Percentiles rank a stretch among this genome's conserved stretches.
These are phyloP conservation scores for Claviceps sp. DNA, from an alignment of 2,329 filamentous ascomycete genomes.

Conservation along the genomic window DNA sequence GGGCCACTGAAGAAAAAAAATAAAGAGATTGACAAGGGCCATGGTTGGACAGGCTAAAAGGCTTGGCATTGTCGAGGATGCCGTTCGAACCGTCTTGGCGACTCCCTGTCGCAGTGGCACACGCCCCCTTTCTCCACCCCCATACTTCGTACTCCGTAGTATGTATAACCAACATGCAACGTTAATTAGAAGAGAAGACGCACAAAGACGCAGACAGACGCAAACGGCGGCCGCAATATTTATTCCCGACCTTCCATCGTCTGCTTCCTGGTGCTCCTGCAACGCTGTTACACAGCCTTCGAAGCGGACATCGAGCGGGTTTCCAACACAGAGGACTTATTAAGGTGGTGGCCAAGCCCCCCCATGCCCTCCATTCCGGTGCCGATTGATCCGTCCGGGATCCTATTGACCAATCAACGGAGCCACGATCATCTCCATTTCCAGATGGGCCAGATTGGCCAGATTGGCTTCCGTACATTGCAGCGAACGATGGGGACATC, in stretches of 20 bases:
- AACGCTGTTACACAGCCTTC: too few species aligned
- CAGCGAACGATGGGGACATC: background rate
- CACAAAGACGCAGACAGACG: background rate
- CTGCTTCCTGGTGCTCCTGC: too few species aligned
- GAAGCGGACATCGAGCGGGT: too few species aligned
- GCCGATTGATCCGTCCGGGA: conserved; percentile 6
- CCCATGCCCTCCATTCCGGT: background rate
- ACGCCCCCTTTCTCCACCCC: conserved; percentile 3
- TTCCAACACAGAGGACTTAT: too few species aligned
- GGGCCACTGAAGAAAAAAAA: background rate
- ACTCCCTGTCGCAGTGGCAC: conserved; percentile 17
- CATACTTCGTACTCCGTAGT: too few species aligned
- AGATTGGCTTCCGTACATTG: background rate
- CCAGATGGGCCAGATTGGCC: conserved; percentile 1
- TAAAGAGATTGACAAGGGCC: background rate
- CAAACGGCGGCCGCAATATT: conserved; percentile 2
- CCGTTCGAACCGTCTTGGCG: conserved; percentile 28
- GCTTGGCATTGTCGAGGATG: conserved; percentile 19
- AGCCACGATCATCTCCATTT: conserved; percentile 4
- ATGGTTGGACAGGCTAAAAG: conserved; percentile 1
- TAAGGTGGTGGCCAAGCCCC: background rate
- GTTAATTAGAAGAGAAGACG: too few species aligned
- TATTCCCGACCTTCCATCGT: conserved; percentile 2
- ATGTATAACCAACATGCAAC: too few species aligned
- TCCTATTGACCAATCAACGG: conserved; percentile 4